phyloP scores from a whole-genome alignment of 805 yeast species.

The Candida insectorum region DNA sequence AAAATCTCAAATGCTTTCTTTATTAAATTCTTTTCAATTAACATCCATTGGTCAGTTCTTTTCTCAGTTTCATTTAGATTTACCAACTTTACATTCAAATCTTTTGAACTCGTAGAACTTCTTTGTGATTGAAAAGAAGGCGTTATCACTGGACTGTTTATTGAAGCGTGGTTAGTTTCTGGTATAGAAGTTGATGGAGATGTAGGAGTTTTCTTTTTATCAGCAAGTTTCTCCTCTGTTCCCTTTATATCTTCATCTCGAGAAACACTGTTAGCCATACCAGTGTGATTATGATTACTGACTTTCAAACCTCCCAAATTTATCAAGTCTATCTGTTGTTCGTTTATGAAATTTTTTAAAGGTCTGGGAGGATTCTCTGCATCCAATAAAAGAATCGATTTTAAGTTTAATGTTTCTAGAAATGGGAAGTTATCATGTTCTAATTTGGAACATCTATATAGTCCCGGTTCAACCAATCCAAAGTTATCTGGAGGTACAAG shows the following conservation, averaged over 20 bases:
- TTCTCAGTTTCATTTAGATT: conserved; percentile 20
- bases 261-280: conserved; percentile 13
- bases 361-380: conserved; percentile 81
- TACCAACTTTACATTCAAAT: conserved; percentile 10
- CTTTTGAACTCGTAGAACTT: conserved; percentile 1
- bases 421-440: conserved; percentile 78
- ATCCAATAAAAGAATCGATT: conserved; percentile 70
- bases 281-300: conserved; percentile 31
- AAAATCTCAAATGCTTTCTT: conserved; percentile 63
- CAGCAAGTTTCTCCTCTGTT: neutral
- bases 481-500: conserved; percentile 90
- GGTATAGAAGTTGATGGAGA: conserved; percentile 2
- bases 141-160: conserved; percentile 1
- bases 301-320: conserved; percentile 44
- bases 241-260: conserved; percentile 17
- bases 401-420: conserved; percentile 65
- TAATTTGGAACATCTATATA: conserved; percentile 74
- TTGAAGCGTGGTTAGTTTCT: conserved; percentile 2
- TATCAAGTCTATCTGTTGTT: conserved; percentile 50
- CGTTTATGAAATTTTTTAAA: conserved; percentile 61
- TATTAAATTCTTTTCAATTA: conserved; percentile 63
- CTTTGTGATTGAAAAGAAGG: conserved; percentile 1
- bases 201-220: neutral
- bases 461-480: conserved; percentile 85
- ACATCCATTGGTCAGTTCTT: conserved; percentile 67